These are phyloP conservation scores for Nannochloropsis granulata DNA, from an alignment of 108 stramenopile genomes.

Conservation along the genomic window DNA sequence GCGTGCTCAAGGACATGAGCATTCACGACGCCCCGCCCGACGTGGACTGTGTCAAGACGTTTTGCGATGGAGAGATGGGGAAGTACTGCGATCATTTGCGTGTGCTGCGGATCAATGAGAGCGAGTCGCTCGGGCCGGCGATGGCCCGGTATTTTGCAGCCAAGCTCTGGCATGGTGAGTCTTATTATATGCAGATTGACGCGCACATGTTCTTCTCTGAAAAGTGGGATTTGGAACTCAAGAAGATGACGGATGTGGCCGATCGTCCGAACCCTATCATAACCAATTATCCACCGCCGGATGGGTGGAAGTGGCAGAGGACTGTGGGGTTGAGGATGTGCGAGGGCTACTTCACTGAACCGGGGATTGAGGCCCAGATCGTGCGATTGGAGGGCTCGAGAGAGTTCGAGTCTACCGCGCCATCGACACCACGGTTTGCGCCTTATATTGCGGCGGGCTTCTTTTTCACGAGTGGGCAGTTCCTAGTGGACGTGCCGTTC, in stretches of 20 bases:
- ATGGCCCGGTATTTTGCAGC: slow-evolving; percentile 65
- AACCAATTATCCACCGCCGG: neutral
- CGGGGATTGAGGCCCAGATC: slow-evolving; percentile 60
- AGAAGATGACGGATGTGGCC: slow-evolving; percentile 42
- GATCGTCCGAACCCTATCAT: neutral
- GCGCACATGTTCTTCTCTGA: slow-evolving; percentile 64
- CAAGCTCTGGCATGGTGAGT: slow-evolving; percentile 84
- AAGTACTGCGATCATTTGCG: slow-evolving; percentile 16
- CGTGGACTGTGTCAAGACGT: slow-evolving; percentile 27
- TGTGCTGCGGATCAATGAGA: slow-evolving; percentile 47
- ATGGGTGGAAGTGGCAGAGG: neutral
- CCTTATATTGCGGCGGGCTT: slow-evolving; percentile 85
- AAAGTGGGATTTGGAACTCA: slow-evolving; percentile 57
- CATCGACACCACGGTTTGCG: neutral
- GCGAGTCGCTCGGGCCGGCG: slow-evolving; percentile 70
- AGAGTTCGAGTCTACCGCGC: neutral
- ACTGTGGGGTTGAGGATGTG: slow-evolving; percentile 19
- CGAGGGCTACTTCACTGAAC: slow-evolving; percentile 4
- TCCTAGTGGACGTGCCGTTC: slow-evolving; percentile 75
- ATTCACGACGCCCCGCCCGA: slow-evolving; percentile 22
- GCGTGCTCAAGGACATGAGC: slow-evolving; percentile 35
- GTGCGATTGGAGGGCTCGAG: slow-evolving; percentile 27
- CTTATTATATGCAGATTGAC: slow-evolving; percentile 72
- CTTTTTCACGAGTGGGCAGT: slow-evolving; percentile 62
- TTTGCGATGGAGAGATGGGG: slow-evolving; percentile 1